These are phyloP conservation scores for Biancaea sappan DNA, from an alignment of 306 rosid genomes.

Conservation along the genomic window DNA sequence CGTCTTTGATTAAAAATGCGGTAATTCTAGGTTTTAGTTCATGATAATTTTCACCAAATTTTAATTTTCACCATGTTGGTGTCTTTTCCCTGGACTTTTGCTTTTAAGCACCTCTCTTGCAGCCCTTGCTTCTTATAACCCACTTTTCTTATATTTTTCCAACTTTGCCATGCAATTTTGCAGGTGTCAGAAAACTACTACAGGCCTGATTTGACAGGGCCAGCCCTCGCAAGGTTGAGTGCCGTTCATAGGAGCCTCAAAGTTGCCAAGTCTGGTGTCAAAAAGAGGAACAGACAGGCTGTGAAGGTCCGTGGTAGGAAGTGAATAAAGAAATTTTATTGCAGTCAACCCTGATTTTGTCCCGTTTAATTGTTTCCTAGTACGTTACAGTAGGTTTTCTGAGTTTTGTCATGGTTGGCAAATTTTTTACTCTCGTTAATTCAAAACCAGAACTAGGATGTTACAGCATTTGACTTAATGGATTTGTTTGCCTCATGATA, in stretches of 20 bases:
- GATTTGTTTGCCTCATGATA: neutral
- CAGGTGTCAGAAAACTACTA: constrained; percentile 80
- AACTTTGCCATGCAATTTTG: neutral
- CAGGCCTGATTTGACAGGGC: constrained; percentile 91
- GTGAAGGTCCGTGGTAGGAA: constrained; percentile 43
- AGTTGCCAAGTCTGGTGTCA: constrained; percentile 88
- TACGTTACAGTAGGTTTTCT: neutral
- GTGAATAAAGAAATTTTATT: constrained; percentile 16
- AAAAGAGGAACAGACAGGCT: constrained; percentile 90
- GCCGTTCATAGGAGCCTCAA: constrained; percentile 82
- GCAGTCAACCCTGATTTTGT: constrained; percentile 5
- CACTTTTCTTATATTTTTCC: neutral
- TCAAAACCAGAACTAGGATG: constrained; percentile 16
- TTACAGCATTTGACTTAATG: neutral
- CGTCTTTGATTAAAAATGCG: neutral
- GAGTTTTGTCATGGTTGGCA: constrained; percentile 18
- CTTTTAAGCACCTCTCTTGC: neutral
- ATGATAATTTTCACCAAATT: neutral
- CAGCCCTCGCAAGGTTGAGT: constrained; percentile 92
- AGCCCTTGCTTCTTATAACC: neutral
- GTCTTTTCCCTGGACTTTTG: neutral
- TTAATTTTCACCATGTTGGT: neutral
- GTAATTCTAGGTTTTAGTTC: neutral
- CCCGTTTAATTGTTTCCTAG: constrained; percentile 33
- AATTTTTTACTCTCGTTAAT: constrained; percentile 9